These are phyloP conservation scores for Globisporangium carolinianum DNA, from an alignment of 352 stramenopile genomes.

Conservation along the genomic window DNA sequence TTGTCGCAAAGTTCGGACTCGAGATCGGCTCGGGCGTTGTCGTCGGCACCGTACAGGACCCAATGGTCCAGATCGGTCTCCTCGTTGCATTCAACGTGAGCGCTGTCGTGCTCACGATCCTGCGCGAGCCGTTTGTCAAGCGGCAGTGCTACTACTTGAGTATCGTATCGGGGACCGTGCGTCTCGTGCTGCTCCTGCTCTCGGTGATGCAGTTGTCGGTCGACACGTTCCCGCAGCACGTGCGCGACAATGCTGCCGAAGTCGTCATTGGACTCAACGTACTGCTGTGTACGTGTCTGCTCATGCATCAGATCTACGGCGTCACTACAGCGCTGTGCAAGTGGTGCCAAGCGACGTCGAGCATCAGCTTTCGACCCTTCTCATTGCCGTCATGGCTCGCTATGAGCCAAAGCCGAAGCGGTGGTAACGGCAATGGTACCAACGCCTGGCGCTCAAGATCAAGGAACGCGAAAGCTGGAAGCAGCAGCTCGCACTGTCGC, in stretches of 20 bases:
- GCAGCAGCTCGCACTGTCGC: not conserved
- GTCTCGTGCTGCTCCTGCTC: conserved; percentile 38
- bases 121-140: conserved; percentile 33
- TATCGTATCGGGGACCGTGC: conserved; percentile 31
- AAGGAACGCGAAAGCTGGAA: not conserved
- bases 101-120: conserved; percentile 31
- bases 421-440: not conserved
- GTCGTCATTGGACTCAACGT: conserved; percentile 37
- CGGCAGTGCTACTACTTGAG: conserved; percentile 31
- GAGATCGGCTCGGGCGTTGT: conserved; percentile 34
- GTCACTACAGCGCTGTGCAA: conserved; percentile 11
- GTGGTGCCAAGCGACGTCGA: conserved; percentile 7
- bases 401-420: too few species aligned
- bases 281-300: conserved; percentile 32
- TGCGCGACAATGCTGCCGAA: conserved; percentile 30
- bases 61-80: conserved; percentile 30
- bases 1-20: conserved; percentile 35
- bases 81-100: conserved; percentile 32
- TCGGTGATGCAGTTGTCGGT: conserved; percentile 26
- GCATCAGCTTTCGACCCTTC: not conserved
- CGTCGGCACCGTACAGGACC: conserved; percentile 24
- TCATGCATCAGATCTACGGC: conserved; percentile 34
- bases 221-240: conserved; percentile 28
- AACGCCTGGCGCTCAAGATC: not conserved
- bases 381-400: not conserved